phyloP scores from a whole-genome alignment of 169 alveolate genomes.

The Theileria annulata region DNA sequence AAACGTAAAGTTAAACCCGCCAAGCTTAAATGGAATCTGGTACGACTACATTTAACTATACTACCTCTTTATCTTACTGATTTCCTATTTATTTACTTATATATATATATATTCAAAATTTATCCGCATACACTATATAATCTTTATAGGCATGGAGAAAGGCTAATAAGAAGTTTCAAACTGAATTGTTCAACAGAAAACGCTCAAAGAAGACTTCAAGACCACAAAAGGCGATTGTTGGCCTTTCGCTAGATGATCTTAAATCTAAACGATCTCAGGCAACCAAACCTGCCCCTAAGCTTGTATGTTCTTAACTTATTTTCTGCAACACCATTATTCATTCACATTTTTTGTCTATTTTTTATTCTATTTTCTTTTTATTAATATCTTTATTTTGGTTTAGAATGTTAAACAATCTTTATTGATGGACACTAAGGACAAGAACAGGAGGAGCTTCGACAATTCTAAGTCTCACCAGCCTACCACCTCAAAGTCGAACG shows the following conservation, averaged over 20 bases:
- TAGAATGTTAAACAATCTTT: constrained; percentile 55
- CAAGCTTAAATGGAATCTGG: constrained; percentile 94
- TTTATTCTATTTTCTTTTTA: background rate
- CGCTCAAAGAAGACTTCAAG: constrained; percentile 85
- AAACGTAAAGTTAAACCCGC: constrained; percentile 93
- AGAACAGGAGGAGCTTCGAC: constrained; percentile 47
- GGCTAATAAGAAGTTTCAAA: constrained; percentile 91
- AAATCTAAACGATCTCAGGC: constrained; percentile 67
- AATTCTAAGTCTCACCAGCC: constrained; percentile 29
- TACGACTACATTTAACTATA: background rate
- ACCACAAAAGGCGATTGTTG: constrained; percentile 95
- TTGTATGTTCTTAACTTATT: constrained; percentile 28
- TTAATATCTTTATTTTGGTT: background rate
- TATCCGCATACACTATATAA: background rate
- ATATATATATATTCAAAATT: background rate
- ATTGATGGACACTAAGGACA: constrained; percentile 63
- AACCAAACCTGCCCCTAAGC: constrained; percentile 46
- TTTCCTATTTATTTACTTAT: background rate
- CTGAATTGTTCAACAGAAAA: constrained; percentile 71
- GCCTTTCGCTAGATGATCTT: constrained; percentile 94
- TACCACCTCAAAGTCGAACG: constrained; percentile 30
- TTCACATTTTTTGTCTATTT: background rate
- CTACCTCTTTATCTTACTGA: background rate
- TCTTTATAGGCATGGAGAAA: constrained; percentile 92
- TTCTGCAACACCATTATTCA: constrained; percentile 35